These are phyloP conservation scores for Epichloe gansuensis DNA, from an alignment of 2,329 filamentous ascomycete genomes.

Conservation along the genomic window DNA sequence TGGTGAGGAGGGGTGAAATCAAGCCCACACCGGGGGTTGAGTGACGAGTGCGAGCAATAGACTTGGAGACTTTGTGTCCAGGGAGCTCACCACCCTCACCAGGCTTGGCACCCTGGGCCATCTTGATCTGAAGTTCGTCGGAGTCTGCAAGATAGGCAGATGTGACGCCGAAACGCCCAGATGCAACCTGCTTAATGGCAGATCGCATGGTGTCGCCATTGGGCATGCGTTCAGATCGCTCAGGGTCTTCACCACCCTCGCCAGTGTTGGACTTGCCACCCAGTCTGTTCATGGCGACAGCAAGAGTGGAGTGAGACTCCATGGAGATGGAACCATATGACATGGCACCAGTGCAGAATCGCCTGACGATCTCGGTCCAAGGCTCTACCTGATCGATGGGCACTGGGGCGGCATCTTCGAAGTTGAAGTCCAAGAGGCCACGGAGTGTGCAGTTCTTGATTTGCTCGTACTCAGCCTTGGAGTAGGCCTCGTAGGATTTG, in stretches of 20 bases:
- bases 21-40: conserved; percentile 93
- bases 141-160: conserved; percentile 90
- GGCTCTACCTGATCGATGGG: conserved; percentile 95
- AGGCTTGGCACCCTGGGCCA: conserved; percentile 96
- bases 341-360: conserved; percentile 96
- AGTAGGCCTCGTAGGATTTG: conserved; percentile 97
- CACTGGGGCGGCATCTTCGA: conserved; percentile 72
- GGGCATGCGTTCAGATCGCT: conserved; percentile 73
- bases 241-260: conserved; percentile 91
- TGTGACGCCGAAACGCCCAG: conserved; percentile 90
- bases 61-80: conserved; percentile 89
- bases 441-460: conserved; percentile 94
- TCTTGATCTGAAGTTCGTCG: conserved; percentile 97
- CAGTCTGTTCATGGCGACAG: conserved; percentile 91
- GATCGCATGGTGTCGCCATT: conserved; percentile 96
- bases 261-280: conserved; percentile 97
- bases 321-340: conserved; percentile 98
- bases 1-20: conserved; percentile 95
- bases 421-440: conserved; percentile 91
- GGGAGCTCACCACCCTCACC: conserved; percentile 96
- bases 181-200: conserved; percentile 95
- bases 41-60: conserved; percentile 87
- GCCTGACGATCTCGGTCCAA: conserved; percentile 94
- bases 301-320: conserved; percentile 93
- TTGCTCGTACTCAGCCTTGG: conserved; percentile 82